Conservation (phyloP, 768 basidiomycete species). For the Boletus rex-veris region DNA sequence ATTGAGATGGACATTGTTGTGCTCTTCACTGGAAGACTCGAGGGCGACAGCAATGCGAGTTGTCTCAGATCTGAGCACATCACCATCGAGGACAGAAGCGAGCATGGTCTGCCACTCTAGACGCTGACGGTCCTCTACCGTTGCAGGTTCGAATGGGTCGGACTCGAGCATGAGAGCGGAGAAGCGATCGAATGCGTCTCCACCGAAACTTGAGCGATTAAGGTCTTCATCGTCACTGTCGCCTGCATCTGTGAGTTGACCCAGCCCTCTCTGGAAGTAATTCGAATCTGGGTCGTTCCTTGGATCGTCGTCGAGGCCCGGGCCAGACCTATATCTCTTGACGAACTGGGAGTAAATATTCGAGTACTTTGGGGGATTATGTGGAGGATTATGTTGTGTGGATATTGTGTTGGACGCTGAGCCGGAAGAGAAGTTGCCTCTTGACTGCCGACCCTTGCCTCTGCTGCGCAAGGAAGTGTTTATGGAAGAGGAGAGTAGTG, state of each 20-base stretch:
- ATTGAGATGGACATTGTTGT: conserved; percentile 61
- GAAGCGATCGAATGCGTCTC: conserved; percentile 49
- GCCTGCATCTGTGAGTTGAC: conserved; percentile 64
- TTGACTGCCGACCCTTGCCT: conserved; percentile 31
- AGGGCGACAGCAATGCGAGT: conserved; percentile 83
- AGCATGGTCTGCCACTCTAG: conserved; percentile 97
- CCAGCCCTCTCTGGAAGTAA: conserved; percentile 71
- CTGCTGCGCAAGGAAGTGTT: conserved; percentile 31
- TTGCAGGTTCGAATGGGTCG: conserved; percentile 63
- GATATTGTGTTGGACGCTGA: conserved; percentile 27
- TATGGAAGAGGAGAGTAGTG: conserved; percentile 27
- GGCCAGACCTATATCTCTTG: conserved; percentile 64
- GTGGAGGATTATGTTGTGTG: conserved; percentile 28
- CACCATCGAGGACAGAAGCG: conserved; percentile 87
- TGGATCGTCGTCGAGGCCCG: conserved; percentile 62
- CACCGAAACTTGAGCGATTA: conserved; percentile 38
- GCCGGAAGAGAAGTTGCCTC: conserved; percentile 28
- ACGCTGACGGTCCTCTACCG: conserved; percentile 73
- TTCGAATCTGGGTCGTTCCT: conserved; percentile 81
- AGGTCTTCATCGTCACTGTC: conserved; percentile 76
- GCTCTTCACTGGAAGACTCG: conserved; percentile 64
- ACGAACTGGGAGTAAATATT: conserved; percentile 82
- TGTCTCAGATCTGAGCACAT: conserved; percentile 94
- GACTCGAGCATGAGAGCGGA: conserved; percentile 55
- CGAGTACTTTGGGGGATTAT: conserved; percentile 40